Percentiles rank a stretch among this genome's conserved stretches.
These are phyloP conservation scores for Suillus ampliporus DNA, from an alignment of 768 basidiomycete genomes.

Conservation along the genomic window DNA sequence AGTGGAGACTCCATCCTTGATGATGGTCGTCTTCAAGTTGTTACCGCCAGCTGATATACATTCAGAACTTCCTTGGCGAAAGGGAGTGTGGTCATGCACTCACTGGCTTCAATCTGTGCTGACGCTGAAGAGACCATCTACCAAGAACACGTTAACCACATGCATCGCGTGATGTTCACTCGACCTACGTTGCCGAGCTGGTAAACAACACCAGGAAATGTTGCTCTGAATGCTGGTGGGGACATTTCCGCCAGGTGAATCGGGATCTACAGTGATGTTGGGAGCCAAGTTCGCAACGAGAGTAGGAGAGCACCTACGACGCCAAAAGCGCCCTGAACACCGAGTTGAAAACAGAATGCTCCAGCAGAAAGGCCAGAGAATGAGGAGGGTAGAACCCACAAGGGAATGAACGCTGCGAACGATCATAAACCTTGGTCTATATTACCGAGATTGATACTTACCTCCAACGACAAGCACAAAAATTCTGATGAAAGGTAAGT, in stretches of 20 bases:
- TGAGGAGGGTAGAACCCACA: slow-evolving; percentile 81
- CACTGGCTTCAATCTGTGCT: slow-evolving; percentile 80
- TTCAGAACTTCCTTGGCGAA: neutral
- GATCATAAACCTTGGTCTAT: slow-evolving; percentile 1
- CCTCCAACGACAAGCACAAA: slow-evolving; percentile 60
- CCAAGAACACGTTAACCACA: slow-evolving; percentile 2
- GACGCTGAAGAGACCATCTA: slow-evolving; percentile 75
- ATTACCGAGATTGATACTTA: neutral
- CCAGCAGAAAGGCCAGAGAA: slow-evolving; percentile 79
- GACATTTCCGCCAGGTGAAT: slow-evolving; percentile 85
- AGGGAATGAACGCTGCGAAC: slow-evolving; percentile 61
- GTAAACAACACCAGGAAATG: slow-evolving; percentile 86
- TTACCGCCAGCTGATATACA: slow-evolving; percentile 62
- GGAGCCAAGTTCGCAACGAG: neutral
- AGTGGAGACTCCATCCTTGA: slow-evolving; percentile 44
- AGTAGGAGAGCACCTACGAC: slow-evolving; percentile 54
- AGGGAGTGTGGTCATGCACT: slow-evolving; percentile 23
- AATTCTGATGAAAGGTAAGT: slow-evolving; percentile 39
- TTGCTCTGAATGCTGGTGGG: slow-evolving; percentile 87
- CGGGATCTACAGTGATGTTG: slow-evolving; percentile 50
- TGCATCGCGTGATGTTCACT: neutral
- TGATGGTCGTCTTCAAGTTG: slow-evolving; percentile 56
- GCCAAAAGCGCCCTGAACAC: slow-evolving; percentile 92
- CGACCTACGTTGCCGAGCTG: slow-evolving; percentile 70
- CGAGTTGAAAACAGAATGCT: slow-evolving; percentile 86